Conservation (phyloP, 202 grass and related monocot genomes). For the Brachypodium distachyon region DNA sequence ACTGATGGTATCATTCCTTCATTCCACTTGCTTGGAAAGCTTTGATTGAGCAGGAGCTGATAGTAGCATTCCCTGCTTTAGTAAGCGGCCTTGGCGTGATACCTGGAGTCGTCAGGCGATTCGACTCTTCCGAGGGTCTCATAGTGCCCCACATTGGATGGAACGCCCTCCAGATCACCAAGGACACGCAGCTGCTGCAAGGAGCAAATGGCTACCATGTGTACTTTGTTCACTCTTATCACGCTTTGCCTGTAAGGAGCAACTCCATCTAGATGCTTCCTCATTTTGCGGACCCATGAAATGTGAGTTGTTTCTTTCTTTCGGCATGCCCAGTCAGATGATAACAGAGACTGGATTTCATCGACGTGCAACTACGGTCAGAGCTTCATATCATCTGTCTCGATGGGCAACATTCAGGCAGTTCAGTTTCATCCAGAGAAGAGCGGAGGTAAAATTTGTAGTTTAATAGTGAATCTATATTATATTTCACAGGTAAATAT, state of each 20-base stretch:
- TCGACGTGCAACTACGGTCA: conserved; percentile 74
- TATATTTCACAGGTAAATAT: not conserved
- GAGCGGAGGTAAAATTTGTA: conserved; percentile 69
- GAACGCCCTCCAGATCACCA: conserved; percentile 78
- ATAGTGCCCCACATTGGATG: conserved; percentile 97
- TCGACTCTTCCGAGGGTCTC: conserved; percentile 74
- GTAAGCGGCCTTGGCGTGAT: conserved; percentile 89
- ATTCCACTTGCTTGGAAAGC: not conserved
- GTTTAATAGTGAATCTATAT: not conserved
- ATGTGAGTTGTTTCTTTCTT: conserved; percentile 23
- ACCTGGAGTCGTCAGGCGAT: conserved; percentile 76
- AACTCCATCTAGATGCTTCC: not conserved
- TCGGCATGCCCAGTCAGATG: conserved; percentile 67
- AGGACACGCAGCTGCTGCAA: conserved; percentile 74
- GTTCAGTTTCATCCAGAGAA: conserved; percentile 98
- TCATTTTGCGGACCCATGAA: conserved; percentile 1
- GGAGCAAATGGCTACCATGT: conserved; percentile 72
- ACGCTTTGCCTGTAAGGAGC: conserved; percentile 53
- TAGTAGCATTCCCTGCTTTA: conserved; percentile 18
- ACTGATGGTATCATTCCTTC: not conserved
- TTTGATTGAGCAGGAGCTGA: not conserved
- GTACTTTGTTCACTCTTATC: conserved; percentile 98
- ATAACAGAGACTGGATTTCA: conserved; percentile 82
- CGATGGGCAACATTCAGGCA: conserved; percentile 80
- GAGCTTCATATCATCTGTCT: conserved; percentile 83